Percentiles rank a stretch among this genome's conserved stretches.
These are phyloP conservation scores for Vitis hybrid DNA, from an alignment of 177 flowering plant species.

Conservation along the genomic window DNA sequence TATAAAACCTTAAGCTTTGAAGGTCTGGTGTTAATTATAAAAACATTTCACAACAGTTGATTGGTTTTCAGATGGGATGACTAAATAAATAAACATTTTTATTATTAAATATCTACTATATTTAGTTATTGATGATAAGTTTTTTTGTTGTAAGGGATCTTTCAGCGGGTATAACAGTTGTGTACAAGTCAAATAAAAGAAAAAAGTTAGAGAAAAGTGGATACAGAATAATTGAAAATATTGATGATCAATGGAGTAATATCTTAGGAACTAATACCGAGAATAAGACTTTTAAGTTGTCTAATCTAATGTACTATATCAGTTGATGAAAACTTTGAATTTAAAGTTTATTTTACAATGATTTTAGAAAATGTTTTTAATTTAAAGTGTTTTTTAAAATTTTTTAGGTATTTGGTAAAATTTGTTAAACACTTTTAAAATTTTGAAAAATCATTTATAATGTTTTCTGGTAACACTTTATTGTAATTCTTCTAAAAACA, in stretches of 20 bases:
- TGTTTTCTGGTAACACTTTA: no score
- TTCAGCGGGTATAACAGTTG: conserved; percentile 2
- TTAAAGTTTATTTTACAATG: rapidly evolving
- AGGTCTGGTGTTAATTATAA: no score
- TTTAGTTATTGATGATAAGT: not conserved
- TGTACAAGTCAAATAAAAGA: conserved; percentile 22
- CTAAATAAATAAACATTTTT: rapidly evolving
- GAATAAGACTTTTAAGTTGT: conserved; percentile 37
- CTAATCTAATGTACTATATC: conserved; percentile 40
- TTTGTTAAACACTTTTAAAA: no score
- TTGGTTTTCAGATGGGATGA: no score
- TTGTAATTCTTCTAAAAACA: no score
- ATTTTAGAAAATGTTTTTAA: no score
- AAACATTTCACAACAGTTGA: no score
- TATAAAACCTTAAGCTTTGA: no score
- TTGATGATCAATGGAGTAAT: conserved; percentile 52
- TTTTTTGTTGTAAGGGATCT: conserved; percentile 17
- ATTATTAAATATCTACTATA: no score
- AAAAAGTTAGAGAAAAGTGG: conserved; percentile 19
- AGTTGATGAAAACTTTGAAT: conserved; percentile 8
- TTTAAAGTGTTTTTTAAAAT: no score
- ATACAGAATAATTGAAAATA: conserved; percentile 32
- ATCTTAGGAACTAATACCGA: conserved; percentile 19
- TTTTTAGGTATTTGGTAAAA: no score
- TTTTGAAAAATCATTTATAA: no score